Evolutionary conservation across 805 yeast genomes (phyloP).

Genomic region (Myxozyma neotropica): DNA sequence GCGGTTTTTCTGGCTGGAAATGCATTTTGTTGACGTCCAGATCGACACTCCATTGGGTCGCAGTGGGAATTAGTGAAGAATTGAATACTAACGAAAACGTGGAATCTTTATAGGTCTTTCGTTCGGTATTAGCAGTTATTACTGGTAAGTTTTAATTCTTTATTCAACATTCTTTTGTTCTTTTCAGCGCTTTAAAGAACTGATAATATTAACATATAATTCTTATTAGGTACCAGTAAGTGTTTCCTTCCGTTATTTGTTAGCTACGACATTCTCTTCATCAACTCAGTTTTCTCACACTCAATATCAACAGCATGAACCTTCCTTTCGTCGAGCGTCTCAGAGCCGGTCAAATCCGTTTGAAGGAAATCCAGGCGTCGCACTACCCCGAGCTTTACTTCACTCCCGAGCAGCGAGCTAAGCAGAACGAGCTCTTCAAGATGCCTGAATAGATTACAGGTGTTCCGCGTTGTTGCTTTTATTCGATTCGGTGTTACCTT

Average conservation of each 20-base stretch:
- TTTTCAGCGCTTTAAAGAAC: no score
- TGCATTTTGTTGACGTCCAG: no score
- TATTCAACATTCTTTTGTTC: no score
- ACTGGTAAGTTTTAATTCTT: slow-evolving; percentile 16
- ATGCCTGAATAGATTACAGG: slow-evolving; percentile 4
- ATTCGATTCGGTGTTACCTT: neutral
- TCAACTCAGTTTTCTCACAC: neutral
- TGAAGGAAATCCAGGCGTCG: neutral
- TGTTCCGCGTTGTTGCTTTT: no score
- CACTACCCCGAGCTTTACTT: slow-evolving; percentile 1
- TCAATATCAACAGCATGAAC: slow-evolving; percentile 11
- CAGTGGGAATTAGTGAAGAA: neutral
- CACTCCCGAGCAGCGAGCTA: slow-evolving; percentile 10
- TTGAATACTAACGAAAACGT: neutral
- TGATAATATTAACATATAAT: no score
- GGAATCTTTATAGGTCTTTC: slow-evolving; percentile 8
- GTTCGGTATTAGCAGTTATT: slow-evolving; percentile 3
- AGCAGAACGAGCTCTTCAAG: neutral
- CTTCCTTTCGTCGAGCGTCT: slow-evolving; percentile 14
- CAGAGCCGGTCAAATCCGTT: neutral
- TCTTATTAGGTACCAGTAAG: slow-evolving; percentile 20
- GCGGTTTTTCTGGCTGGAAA: no score
- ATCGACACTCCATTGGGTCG: neutral
- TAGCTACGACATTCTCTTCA: no score
- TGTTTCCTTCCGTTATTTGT: neutral